Evolutionary conservation across 2,329 filamentous ascomycete species (phyloP).

Genomic region (Scedosporium dehoogii): DNA sequence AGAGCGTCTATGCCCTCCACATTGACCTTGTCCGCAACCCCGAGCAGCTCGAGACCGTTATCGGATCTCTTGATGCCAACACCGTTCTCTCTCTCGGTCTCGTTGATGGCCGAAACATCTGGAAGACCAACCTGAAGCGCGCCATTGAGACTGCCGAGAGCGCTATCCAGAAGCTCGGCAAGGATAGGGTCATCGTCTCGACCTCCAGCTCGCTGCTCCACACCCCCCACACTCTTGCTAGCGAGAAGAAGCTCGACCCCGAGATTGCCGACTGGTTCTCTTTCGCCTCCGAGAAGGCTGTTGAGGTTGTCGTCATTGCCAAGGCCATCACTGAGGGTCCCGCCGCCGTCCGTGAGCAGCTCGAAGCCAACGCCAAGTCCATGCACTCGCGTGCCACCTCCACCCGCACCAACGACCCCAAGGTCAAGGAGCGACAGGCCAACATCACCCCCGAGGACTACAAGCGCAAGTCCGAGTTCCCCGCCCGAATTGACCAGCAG

Average conservation of each 20-base stretch:
- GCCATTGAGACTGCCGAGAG: slow-evolving; percentile 86
- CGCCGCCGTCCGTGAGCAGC: slow-evolving; percentile 72
- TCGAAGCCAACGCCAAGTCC: slow-evolving; percentile 95
- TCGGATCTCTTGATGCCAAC: slow-evolving; percentile 73
- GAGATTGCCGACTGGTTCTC: slow-evolving; percentile 98
- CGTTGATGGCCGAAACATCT: slow-evolving; percentile 98
- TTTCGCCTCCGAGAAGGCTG: slow-evolving; percentile 90
- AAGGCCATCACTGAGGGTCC: slow-evolving; percentile 95
- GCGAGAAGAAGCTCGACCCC: slow-evolving; percentile 94
- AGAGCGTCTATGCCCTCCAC: slow-evolving; percentile 77
- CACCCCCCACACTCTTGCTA: slow-evolving; percentile 94
- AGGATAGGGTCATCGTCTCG: slow-evolving; percentile 93
- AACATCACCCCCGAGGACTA: slow-evolving; percentile 77
- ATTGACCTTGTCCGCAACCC: slow-evolving; percentile 96
- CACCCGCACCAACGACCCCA: slow-evolving; percentile 89
- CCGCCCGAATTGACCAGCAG: slow-evolving; percentile 75
- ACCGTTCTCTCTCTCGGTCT: slow-evolving; percentile 92
- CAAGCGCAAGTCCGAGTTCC: slow-evolving; percentile 87
- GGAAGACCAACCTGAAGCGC: slow-evolving; percentile 98
- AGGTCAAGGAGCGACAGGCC: slow-evolving; percentile 93
- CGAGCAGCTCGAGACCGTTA: slow-evolving; percentile 85
- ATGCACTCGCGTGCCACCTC: slow-evolving; percentile 85
- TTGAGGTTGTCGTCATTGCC: slow-evolving; percentile 84
- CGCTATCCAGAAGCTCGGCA: slow-evolving; percentile 88
- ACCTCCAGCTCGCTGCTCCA: slow-evolving; percentile 97